Evolutionary conservation across 2,329 filamentous ascomycete genomes (phyloP).

Genomic region (Arthrinium phaeospermum): DNA sequence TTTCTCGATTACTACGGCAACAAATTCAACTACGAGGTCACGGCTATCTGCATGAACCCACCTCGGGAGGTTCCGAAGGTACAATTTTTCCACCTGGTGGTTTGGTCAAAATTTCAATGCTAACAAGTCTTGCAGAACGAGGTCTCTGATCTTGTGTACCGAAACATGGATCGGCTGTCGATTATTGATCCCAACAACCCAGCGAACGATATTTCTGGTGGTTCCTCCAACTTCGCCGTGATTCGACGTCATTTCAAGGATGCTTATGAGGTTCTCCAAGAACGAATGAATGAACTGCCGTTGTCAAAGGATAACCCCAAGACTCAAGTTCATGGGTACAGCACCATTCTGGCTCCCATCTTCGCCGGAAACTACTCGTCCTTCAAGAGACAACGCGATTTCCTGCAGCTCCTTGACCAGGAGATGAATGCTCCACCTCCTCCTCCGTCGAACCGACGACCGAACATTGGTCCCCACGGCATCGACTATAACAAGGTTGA

Average conservation of each 20-base stretch:
- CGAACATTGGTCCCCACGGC: slow-evolving; percentile 4
- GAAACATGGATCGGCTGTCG: slow-evolving; percentile 71
- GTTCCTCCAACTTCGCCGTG: slow-evolving; percentile 71
- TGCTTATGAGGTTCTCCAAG: slow-evolving; percentile 62
- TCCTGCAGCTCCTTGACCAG: slow-evolving; percentile 60
- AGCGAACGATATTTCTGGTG: slow-evolving; percentile 88
- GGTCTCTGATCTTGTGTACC: slow-evolving; percentile 56
- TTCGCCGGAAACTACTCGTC: slow-evolving; percentile 80
- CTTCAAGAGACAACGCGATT: slow-evolving; percentile 72
- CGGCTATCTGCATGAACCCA: slow-evolving; percentile 78
- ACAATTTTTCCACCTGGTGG: slow-evolving; percentile 33
- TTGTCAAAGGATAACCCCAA: slow-evolving; percentile 36
- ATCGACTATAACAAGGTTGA: slow-evolving; percentile 1
- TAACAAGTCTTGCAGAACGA: slow-evolving; percentile 43
- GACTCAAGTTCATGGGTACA: slow-evolving; percentile 27
- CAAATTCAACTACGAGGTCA: slow-evolving; percentile 71
- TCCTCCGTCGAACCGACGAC: not conserved
- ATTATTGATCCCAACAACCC: slow-evolving; percentile 92
- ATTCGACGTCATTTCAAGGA: slow-evolving; percentile 74
- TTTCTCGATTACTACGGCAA: slow-evolving; percentile 92
- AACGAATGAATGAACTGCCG: slow-evolving; percentile 60
- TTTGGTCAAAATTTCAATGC: not conserved
- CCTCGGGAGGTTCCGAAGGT: slow-evolving; percentile 76
- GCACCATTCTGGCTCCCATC: slow-evolving; percentile 73
- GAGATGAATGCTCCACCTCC: slow-evolving; percentile 40